Evolutionary conservation across 2,329 filamentous ascomycete genomes (phyloP), one percentile per base, ranked within the genome.

Genomic region (Periconia sp.): DNA sequence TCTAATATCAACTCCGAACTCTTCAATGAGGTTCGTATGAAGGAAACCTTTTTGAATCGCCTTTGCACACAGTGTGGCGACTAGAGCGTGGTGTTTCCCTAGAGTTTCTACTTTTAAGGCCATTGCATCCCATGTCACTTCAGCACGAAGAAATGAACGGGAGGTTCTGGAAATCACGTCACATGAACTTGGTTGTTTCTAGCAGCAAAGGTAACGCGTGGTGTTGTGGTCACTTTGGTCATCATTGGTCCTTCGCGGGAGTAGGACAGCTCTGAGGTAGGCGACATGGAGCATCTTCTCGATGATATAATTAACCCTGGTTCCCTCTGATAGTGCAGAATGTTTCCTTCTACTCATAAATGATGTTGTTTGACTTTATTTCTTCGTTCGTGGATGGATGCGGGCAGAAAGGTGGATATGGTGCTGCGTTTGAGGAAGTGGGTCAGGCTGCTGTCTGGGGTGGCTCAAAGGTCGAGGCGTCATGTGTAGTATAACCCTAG

Each of bases 391-490:
- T 50, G 41, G 48, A 32, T 46, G 32, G 32, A 46, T 51, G 51
- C 43, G 52, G 50, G 44, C 30, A 38, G 23, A 36, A 45, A 21
- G 39, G 43, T 36, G 37, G 35, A 29, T 34, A n/a, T 39, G 37
- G 33, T 36, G 42, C 34, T 41, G 43, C 48, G 50, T 56, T 52
- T 45, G 50, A 44, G 48, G 40, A 59, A 58, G 63, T 67, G 63
- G 62, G 62, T 65, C 63, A 58, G 54, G 52, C 54, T 55, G 57
- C 43, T 52, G 44, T 58, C 57, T 58, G 48, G 56, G 63, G 56
- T 52, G 50, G 55, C 52, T 58, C 54, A 48, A 47, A 55, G 56
- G 48, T 61, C 42, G 44, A 57, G 41, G 43, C 50, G 41, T 54
- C 44, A 46, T 45, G 42, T 39, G 40, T 41, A 45, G 30, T 39